Conservation (phyloP, 1,284 basidiomycete genomes). For the Anthracocystis walkeri region DNA sequence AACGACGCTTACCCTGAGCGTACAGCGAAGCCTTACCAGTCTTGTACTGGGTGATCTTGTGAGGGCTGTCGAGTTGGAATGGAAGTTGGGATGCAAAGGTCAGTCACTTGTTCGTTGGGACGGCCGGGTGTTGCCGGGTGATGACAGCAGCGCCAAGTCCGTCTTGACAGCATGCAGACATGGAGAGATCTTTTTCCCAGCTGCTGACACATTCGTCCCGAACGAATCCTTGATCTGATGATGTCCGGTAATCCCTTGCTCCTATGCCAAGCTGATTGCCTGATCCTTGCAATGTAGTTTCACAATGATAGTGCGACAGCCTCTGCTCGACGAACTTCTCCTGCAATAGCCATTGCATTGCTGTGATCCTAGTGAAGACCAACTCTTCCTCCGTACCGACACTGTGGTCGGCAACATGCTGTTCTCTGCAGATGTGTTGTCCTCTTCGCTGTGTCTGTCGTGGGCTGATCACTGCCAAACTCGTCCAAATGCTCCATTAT, state of each 20-base stretch:
- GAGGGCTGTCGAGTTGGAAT: constrained; percentile 50
- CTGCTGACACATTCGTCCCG: background rate
- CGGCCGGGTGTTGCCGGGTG: background rate
- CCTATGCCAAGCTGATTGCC: background rate
- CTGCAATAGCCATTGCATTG: no score
- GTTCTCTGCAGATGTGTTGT: no score
- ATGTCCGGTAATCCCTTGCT: background rate
- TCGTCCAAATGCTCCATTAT: no score
- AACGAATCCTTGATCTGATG: background rate
- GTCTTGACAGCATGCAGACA: background rate
- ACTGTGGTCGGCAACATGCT: no score
- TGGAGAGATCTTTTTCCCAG: background rate
- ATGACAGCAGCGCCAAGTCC: constrained; percentile 1
- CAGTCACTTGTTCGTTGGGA: constrained; percentile 1
- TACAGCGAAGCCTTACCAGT: constrained; percentile 70
- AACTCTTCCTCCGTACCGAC: no score
- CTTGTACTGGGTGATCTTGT: constrained; percentile 71
- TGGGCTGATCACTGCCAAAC: no score
- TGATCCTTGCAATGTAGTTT: background rate
- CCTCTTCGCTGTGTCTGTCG: no score
- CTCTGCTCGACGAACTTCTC: no score
- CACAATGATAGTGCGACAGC: no score
- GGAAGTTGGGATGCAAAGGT: constrained; percentile 1
- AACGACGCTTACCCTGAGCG: constrained; percentile 99
- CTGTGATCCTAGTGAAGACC: no score